Percentiles rank a stretch among this genome's conserved stretches.
Conservation (phyloP, 164 flowering plant genomes). For the Tetrastigma voinierianum region DNA sequence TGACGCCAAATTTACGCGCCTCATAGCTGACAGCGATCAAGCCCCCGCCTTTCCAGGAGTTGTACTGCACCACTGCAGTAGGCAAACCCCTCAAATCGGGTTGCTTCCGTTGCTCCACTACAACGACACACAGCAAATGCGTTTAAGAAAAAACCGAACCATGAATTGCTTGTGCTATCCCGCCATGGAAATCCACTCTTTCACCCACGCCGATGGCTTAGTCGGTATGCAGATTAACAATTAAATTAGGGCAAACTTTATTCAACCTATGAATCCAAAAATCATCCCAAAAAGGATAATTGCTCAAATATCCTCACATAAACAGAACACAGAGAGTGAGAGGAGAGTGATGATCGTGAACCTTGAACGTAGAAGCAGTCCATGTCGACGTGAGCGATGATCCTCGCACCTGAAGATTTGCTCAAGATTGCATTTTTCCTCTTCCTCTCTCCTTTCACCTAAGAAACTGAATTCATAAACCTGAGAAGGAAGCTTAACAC, state of each 20-base stretch:
- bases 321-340: neutral
- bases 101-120: conserved; percentile 84
- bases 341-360: conserved; percentile 18
- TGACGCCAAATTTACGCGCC: conserved; percentile 90
- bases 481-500: no score
- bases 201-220: no score
- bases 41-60: conserved; percentile 95
- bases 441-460: conserved; percentile 7
- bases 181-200: no score
- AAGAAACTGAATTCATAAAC: no score
- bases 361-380: conserved; percentile 99
- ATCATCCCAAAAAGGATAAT: neutral
- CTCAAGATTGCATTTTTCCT: conserved; percentile 84
- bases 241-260: no score
- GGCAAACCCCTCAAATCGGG: conserved; percentile 80
- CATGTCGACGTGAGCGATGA: conserved; percentile 93
- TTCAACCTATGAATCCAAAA: no score
- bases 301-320: neutral
- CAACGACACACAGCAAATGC: conserved; percentile 2
- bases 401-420: conserved; percentile 59
- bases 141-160: no score
- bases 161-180: no score
- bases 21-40: conserved; percentile 94
- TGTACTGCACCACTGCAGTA: conserved; percentile 95
- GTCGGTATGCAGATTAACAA: no score